Base-by-base conservation (phyloP, 768 basidiomycete genomes). In the Boletus huronensis region DNA sequence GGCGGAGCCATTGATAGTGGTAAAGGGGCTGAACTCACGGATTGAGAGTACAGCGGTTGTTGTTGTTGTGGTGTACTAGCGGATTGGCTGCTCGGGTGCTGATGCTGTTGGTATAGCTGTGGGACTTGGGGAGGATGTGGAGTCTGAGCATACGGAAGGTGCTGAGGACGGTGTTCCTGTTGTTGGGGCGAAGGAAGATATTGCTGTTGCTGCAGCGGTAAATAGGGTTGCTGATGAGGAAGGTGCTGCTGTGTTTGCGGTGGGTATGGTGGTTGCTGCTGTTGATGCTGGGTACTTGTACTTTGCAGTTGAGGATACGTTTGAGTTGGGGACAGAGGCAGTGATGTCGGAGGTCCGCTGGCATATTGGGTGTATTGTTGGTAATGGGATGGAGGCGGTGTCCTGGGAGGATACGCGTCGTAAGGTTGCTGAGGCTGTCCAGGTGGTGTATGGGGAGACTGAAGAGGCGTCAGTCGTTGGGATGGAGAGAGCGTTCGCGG, bases 321-420 rank as follows among this genome's bases (percentile, higher is more conserved):
- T 48, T 53, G 57, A 52, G 54, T 49, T 35, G 62, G 34, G 13
- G 60, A n/a, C 4, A 50, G 48, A 17, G 59, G 48, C 19, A 63
- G 59, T 31, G 59, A 40, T 26, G 50, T 40, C 21, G 44, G 39
- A 38, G 58, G 32, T 34, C 52, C 46, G 16, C 14, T 42, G 1
- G 64, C 36, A 43, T 57, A 52, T 32, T 63, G 64, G 28, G 36
- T 32, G 14, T 66, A 58, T 26, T 61, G 64, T 32, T 58, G 64
- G 31, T 40, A n/a, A 36, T 35, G 50, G 11, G 53, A n/a, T 21
- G 46, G 49, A 13, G 62, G 44, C 10, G 44, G 10, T 2, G 36
- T 38, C 36, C 8, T n/a, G 4, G 36, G 36, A 19, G 36, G 36
- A 38, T 38, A 36, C 9, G 42, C 3, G 10, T 57, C 47, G 25